Base-by-base conservation (phyloP, 2,329 filamentous ascomycete genomes). In the Exophiala spinifera region DNA sequence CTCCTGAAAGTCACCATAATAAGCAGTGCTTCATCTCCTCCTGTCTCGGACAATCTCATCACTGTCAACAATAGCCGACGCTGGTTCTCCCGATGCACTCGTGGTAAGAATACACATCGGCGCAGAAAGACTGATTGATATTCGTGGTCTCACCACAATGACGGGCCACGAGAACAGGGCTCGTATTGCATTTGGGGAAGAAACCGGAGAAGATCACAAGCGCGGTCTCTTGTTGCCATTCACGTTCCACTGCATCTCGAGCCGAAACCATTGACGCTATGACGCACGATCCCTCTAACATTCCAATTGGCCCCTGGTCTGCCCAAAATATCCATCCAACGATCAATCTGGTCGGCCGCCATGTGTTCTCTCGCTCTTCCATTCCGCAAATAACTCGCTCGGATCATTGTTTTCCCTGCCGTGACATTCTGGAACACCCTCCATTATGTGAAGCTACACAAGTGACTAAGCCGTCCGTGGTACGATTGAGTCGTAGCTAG, bases 351-450 rank as follows among this genome's bases (percentile, higher is more conserved):
- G n/a, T n/a, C n/a, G n/a, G n/a, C n/a, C n/a, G n/a, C n/a, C n/a
- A n/a, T n/a, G n/a, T 45, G 7, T 31, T 31, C 28, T 31, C 28
- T 31, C 10, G 28, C 11, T 10, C 6, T 31, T 39, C 20, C 19
- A 13, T 36, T 31, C 42, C 33, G 33, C 23, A 45, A 40, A 46
- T 36, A 43, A 43, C 19, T 21, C 33, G 21, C 23, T 15, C 55
- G 55, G 55, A 54, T 51, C 55, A 57, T 53, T 17, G 47, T 57
- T 54, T 57, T 53, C 39, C 55, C 47, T 42, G 17, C n/a, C 25
- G 17, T 21, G 6, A 31, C 28, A 28, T 46, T 46, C 37, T 20
- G 25, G 37, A 44, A 44, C 21, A 19, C 48, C 34, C 4, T 37
- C 34, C 5, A n/a, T 37, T 17, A 13, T 37, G 34, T 25, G 23